Conservation (phyloP, 495 filamentous ascomycete genomes). For the Tuber indicum region DNA sequence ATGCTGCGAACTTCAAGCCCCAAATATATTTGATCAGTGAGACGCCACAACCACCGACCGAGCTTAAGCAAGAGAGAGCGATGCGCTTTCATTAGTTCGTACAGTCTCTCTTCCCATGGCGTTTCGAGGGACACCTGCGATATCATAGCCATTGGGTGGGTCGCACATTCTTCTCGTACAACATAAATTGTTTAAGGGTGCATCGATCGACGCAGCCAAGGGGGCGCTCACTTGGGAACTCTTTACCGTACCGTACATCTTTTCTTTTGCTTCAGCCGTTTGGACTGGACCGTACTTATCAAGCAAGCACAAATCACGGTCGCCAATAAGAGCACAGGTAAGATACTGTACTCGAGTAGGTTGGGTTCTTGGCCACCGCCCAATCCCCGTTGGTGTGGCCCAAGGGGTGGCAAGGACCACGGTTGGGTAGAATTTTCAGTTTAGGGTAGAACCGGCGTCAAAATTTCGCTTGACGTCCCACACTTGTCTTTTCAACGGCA, state of each 20-base stretch:
- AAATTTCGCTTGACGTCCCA: conserved; percentile 13
- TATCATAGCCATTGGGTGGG: not conserved
- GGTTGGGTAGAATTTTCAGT: conserved; percentile 13
- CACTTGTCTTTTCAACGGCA: not conserved
- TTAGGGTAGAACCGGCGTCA: conserved; percentile 8
- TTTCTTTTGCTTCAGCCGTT: not conserved
- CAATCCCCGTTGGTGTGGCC: conserved; percentile 20
- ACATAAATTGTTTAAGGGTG: not conserved
- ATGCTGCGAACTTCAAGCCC: not conserved
- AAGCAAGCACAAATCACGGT: conserved; percentile 1
- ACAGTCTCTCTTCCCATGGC: not conserved
- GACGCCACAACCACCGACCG: not conserved
- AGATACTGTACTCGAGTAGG: not conserved
- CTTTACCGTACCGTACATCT: not conserved
- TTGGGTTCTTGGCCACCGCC: conserved; percentile 14
- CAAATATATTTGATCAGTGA: not conserved
- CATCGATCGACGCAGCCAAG: not conserved
- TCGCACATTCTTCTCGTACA: not conserved
- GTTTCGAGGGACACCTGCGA: not conserved
- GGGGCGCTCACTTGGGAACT: not conserved
- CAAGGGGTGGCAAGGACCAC: conserved; percentile 15
- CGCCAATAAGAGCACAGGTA: not conserved
- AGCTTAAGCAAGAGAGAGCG: not conserved
- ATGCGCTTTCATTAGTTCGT: not conserved
- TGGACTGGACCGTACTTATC: not conserved